These are phyloP conservation scores for Phoenix dactylifera DNA, from an alignment of 176 grass and related monocot genomes.

Conservation along the genomic window DNA sequence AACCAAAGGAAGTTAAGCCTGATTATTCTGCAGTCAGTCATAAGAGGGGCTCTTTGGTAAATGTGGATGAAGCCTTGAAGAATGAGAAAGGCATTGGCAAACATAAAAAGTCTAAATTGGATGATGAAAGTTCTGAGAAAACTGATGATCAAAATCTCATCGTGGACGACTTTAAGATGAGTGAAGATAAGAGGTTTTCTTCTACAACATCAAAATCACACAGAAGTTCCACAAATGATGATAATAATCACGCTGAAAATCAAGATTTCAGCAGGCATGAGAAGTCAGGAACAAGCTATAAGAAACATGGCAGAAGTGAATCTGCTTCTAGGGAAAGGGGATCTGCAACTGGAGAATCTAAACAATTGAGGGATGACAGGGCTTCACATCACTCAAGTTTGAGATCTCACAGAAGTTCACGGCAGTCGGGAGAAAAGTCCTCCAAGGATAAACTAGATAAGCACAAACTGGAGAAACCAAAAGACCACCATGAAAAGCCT, in stretches of 20 bases:
- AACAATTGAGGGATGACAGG: no score
- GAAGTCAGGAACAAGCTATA: conserved; percentile 30
- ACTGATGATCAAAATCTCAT: conserved; percentile 19
- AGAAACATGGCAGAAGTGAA: conserved; percentile 26
- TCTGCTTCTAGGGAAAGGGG: conserved; percentile 26
- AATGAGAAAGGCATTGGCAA: conserved; percentile 17
- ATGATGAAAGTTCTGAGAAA: conserved; percentile 18
- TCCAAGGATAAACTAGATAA: conserved; percentile 19
- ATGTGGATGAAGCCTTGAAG: conserved; percentile 44
- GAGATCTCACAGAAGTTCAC: conserved; percentile 53
- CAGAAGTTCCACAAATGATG: conserved; percentile 16
- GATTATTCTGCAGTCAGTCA: conserved; percentile 21
- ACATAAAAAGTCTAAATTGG: conserved; percentile 37
- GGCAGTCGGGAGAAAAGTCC: conserved; percentile 24
- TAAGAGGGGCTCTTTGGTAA: conserved; percentile 38
- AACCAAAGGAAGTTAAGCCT: conserved; percentile 37
- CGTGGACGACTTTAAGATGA: conserved; percentile 17
- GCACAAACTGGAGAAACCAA: conserved; percentile 28
- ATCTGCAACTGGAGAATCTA: neutral
- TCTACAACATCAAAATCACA: conserved; percentile 41
- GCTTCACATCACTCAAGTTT: conserved; percentile 30
- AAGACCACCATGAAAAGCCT: conserved; percentile 15
- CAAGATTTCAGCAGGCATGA: conserved; percentile 25
- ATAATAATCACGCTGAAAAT: conserved; percentile 13
- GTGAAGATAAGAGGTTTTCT: conserved; percentile 25